Conservation (phyloP, 106 monocot genomes). For the Amphibolis antarctica region DNA sequence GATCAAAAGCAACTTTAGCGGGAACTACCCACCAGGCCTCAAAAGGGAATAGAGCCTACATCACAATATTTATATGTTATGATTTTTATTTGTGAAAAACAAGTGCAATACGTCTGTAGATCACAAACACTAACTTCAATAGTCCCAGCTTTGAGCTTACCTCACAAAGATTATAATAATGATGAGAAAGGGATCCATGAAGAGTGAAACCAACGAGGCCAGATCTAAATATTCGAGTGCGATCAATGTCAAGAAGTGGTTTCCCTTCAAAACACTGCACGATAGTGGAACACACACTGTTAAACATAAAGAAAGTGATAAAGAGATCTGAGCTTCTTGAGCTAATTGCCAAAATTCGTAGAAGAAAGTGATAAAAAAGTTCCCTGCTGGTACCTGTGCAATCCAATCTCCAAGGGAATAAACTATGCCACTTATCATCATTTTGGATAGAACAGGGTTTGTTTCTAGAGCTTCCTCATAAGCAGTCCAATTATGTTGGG, state of each 20-base stretch:
- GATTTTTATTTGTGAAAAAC: not conserved
- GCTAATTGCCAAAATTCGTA: not conserved
- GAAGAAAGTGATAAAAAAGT: not conserved
- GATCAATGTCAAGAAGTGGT: slow-evolving; percentile 90
- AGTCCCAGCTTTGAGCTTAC: slow-evolving; percentile 16
- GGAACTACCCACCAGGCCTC: slow-evolving; percentile 94
- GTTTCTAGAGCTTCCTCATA: slow-evolving; percentile 89
- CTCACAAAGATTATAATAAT: slow-evolving; percentile 92
- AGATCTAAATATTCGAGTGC: slow-evolving; percentile 77
- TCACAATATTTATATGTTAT: not conserved
- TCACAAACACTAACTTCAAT: not conserved
- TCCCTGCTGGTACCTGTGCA: slow-evolving; percentile 45
- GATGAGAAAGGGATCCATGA: slow-evolving; percentile 95
- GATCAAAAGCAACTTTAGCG: slow-evolving; percentile 77
- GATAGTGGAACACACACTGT: not conserved
- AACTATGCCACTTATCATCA: slow-evolving; percentile 96
- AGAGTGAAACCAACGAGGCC: slow-evolving; percentile 82
- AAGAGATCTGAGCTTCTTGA: not conserved
- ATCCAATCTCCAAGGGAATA: slow-evolving; percentile 97
- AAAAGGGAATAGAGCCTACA: slow-evolving; percentile 78
- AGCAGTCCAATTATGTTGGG: slow-evolving; percentile 87
- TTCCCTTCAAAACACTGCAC: slow-evolving; percentile 96
- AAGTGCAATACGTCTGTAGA: not conserved
- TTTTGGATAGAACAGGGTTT: slow-evolving; percentile 91
- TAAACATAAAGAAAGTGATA: not conserved